phyloP scores from a whole-genome alignment of 371 early-diverging fungal genomes.

The Chytridium lagenaria region DNA sequence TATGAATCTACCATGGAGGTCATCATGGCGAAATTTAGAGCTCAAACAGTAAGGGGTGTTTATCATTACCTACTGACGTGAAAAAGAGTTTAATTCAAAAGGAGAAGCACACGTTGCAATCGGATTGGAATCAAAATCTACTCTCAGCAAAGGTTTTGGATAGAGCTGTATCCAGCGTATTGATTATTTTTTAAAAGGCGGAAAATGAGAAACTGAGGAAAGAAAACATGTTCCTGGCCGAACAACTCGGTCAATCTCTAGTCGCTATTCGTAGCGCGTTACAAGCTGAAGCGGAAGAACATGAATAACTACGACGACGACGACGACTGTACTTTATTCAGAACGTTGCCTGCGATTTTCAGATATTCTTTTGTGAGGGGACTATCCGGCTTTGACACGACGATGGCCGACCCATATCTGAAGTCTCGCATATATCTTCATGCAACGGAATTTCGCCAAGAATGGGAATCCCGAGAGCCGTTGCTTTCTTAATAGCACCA shows the following conservation, averaged over 20 bases:
- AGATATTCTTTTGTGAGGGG: constrained; percentile 66
- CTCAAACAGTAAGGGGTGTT: constrained; percentile 39
- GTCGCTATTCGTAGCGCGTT: constrained; percentile 44
- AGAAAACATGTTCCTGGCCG: constrained; percentile 41
- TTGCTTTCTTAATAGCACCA: constrained; percentile 65
- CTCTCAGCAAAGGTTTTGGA: constrained; percentile 45
- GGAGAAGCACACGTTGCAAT: constrained; percentile 41
- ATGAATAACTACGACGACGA: too few species aligned
- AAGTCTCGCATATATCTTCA: constrained; percentile 71
- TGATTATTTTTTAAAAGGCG: constrained; percentile 20
- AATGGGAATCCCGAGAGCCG: constrained; percentile 66
- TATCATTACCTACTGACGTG: not conserved
- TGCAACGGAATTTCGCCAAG: constrained; percentile 83
- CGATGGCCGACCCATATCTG: constrained; percentile 82
- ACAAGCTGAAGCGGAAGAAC: too few species aligned
- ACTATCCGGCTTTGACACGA: constrained; percentile 70
- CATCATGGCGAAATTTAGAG: constrained; percentile 56
- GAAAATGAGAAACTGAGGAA: constrained; percentile 32
- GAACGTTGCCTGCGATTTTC: constrained; percentile 57
- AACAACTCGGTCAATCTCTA: constrained; percentile 39
- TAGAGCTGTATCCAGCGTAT: not conserved
- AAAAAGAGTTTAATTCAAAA: constrained; percentile 41
- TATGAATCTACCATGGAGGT: constrained; percentile 57
- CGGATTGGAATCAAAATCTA: constrained; percentile 33
- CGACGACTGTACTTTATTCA: constrained; percentile 30